Base-by-base conservation (phyloP, 1,284 basidiomycete species). In the Cystobasidium pallidum region DNA sequence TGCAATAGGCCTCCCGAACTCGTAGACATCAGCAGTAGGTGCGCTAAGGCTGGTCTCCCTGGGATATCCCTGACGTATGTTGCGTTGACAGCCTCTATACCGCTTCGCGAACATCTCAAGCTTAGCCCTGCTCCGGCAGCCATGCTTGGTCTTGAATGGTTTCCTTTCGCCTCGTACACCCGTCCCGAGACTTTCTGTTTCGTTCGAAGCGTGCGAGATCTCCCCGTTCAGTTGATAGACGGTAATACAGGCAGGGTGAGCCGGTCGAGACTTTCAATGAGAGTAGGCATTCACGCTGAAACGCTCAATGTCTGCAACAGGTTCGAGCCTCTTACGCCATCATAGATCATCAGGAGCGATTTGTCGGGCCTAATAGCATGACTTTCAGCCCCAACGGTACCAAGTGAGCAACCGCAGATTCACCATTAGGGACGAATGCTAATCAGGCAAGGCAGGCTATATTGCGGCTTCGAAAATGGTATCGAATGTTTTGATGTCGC, bases 241-340 rank as follows among this genome's bases (percentile, higher is more conserved):
- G 92, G 87, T 0, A 82, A 81, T 0, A 87, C 89, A 79, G 91
- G 92, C 39, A 83, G 89, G 79, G 92, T 92, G 24, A 26, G 30
- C 2, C n/a, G 3, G 30, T n/a, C 13, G 13, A 11, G 36, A 28
- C 21, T 7, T 26, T 49, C 30, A 28, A 24, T 6, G 32, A n/a
- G 11, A 7, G 11, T 15, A 51, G 15, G 11, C 43, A 13, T n/a
- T 2, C 6, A 41, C 2, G 21, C 41, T 64, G 26, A 51, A 19
- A 4, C 21, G 39, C 26, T 11, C 24, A 30, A 21, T 39, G 21
- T 13, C 2, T 24, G 28, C 17, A 30, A 32, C 73, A 93, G 91
- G 84, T 91, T 15, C 86, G 93, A n/a, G 93, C 92, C 0, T 92
- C 91, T 0, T 96, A 97, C 80, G 86, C 85, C 47, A 94, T 96